Evolutionary conservation across 768 basidiomycete species (phyloP), one percentile per base, ranked within the genome.

Genomic region (Mycena pura): DNA sequence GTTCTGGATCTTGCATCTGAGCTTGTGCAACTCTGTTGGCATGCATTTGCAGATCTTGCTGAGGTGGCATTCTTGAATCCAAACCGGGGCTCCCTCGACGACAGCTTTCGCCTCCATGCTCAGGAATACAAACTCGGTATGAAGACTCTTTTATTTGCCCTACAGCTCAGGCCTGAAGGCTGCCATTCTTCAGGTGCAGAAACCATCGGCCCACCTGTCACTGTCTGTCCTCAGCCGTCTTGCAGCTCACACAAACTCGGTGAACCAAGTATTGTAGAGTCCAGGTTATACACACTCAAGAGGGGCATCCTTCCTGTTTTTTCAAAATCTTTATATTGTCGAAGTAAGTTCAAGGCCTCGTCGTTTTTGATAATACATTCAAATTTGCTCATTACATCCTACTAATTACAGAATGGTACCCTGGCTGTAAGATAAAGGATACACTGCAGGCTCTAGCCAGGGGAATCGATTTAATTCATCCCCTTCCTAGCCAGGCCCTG

Each of bases 291-390:
- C 27, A 52, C 50, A 6, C 25, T 52, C 2, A 34, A 32, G 8
- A 19, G 50, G 8, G 50, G 50, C 15, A 38, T 52, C 6, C 36
- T 52, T 5, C 50, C 50, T 3, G 36, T 52, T 5, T 52, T 52
- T 27, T 52, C 50, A 3, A 39, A 52, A n/a, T 52, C 50, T n/a
- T 19, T 24, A 5, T 52, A 52, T 28, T 52, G 50, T 19, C 50
- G 50, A 9, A 5, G 50, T 52, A 52, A 22, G 43, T 44, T 17
- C 34, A 36, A 36, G 15, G 13, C 19, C 47, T 40, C 22, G 3
- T 39, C 40, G 8, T 7, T 17, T 24, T 27, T 44, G 7, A 6
- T 8, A 8, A 15, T 21, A 22, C 17, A 5, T 22, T 8, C 21
- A 44, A 24, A 40, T n/a, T n/a, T 6, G 8, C 39, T 40, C 39